Percentiles rank a stretch among this genome's conserved stretches.
Evolutionary conservation across 805 yeast species (phyloP).

Genomic region (Vanderwaltozyma verrucispora): DNA sequence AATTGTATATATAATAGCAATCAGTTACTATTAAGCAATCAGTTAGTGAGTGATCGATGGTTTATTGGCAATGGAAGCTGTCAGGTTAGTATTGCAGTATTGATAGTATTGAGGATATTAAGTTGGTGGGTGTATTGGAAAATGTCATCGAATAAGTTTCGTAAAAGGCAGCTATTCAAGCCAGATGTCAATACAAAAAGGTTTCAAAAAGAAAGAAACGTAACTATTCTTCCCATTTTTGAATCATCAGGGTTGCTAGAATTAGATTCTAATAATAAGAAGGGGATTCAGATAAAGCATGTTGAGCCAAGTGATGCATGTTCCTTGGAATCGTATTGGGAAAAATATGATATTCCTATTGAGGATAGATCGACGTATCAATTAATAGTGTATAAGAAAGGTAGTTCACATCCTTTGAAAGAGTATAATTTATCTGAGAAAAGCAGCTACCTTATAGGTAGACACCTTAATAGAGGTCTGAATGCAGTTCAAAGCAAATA

Average conservation of each 20-base stretch:
- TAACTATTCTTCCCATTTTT: slow-evolving; percentile 21
- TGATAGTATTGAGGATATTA: too few species aligned
- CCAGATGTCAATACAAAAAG: background rate
- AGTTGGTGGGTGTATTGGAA: background rate
- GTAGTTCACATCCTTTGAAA: slow-evolving; percentile 15
- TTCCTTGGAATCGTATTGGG: slow-evolving; percentile 17
- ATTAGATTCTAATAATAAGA: slow-evolving; percentile 29
- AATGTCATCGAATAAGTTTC: background rate
- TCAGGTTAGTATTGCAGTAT: too few species aligned
- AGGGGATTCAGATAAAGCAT: slow-evolving; percentile 32
- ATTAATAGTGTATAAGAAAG: slow-evolving; percentile 24
- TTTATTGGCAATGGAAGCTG: too few species aligned
- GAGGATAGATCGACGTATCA: slow-evolving; percentile 16
- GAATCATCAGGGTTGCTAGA: slow-evolving; percentile 36
- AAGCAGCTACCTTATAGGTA: slow-evolving; percentile 29
- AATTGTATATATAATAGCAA: too few species aligned
- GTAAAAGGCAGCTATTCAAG: background rate
- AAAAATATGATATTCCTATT: slow-evolving; percentile 10
- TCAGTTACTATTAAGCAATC: too few species aligned
- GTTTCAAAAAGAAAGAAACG: background rate
- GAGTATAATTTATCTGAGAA: slow-evolving; percentile 20
- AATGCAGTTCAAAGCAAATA: too few species aligned
- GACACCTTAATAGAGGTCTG: slow-evolving; percentile 17
- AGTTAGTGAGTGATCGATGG: too few species aligned
- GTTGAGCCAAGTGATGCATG: slow-evolving; percentile 29